A percentile compares a stretch with the other conserved stretches of the same genome.
phyloP scores from a whole-genome alignment of 164 flowering plant genomes.

The Euptelea pleiosperma region DNA sequence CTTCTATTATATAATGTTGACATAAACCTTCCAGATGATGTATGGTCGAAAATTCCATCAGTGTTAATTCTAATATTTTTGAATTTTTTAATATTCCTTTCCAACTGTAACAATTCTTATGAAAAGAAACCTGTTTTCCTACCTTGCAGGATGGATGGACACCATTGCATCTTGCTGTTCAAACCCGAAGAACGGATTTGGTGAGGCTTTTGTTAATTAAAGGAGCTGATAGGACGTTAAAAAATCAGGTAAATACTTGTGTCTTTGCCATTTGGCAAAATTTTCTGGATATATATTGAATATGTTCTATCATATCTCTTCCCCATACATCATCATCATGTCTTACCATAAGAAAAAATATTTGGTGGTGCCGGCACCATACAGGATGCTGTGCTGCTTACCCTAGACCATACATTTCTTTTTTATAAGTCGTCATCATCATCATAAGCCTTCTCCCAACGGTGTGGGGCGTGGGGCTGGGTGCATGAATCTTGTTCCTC shows the following conservation, averaged over 20 bases:
- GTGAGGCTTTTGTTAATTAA: slow-evolving; percentile 81
- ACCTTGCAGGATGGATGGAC: slow-evolving; percentile 89
- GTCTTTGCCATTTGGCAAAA: neutral
- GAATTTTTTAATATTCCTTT: neutral
- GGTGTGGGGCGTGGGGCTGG: too few relatives aligned
- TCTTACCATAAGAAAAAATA: neutral
- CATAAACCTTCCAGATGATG: slow-evolving; percentile 81
- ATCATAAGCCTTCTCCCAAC: too few relatives aligned
- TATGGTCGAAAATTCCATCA: slow-evolving; percentile 26
- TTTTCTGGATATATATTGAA: too few relatives aligned
- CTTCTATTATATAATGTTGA: slow-evolving; percentile 81
- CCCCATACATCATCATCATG: too few relatives aligned
- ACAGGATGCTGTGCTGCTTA: too few relatives aligned
- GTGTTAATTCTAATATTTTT: neutral
- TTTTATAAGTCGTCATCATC: too few relatives aligned
- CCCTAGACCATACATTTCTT: too few relatives aligned
- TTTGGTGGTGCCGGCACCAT: too few relatives aligned
- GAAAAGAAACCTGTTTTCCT: neutral
- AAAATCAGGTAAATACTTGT: slow-evolving; percentile 52
- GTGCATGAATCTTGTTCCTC: too few relatives aligned
- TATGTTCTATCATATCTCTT: too few relatives aligned
- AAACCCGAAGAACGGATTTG: slow-evolving; percentile 73
- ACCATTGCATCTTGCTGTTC: slow-evolving; percentile 91
- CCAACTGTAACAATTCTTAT: neutral
- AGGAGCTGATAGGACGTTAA: slow-evolving; percentile 78